Conservation (phyloP, 2,329 filamentous ascomycete genomes). For the Colletotrichum kahawae region DNA sequence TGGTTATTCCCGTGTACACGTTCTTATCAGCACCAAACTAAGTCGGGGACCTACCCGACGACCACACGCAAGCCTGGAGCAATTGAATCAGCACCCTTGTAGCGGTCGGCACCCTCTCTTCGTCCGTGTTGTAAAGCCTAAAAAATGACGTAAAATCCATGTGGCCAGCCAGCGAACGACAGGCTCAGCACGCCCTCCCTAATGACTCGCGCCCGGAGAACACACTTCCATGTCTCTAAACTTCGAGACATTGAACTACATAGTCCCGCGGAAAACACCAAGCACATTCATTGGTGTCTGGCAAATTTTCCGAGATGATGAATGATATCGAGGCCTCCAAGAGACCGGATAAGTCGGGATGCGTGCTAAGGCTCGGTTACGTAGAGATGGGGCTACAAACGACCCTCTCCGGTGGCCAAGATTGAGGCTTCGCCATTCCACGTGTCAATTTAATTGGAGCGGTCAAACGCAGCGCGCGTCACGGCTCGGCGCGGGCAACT, state of each 20-base stretch:
- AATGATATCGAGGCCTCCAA: not conserved
- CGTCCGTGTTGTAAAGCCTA: not conserved
- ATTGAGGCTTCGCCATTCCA: conserved; percentile 18
- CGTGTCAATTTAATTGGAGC: conserved; percentile 22
- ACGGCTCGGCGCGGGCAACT: not conserved
- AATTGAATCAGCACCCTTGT: not conserved
- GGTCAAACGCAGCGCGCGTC: conserved; percentile 4
- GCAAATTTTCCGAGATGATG: not conserved
- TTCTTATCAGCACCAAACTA: not conserved
- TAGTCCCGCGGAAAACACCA: not conserved
- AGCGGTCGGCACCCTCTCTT: not conserved
- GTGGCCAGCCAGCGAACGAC: not conserved
- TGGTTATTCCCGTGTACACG: not conserved
- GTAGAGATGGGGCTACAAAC: not conserved
- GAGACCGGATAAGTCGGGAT: conserved; percentile 12
- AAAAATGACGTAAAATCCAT: not conserved
- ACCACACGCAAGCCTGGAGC: not conserved
- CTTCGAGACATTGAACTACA: not conserved
- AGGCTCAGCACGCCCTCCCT: not conserved
- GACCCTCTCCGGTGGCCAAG: conserved; percentile 2
- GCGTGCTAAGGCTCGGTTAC: conserved; percentile 20
- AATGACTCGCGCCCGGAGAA: not conserved
- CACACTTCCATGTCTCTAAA: not conserved
- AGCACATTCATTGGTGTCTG: not conserved
- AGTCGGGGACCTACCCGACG: not conserved